phyloP scores from a whole-genome alignment of 495 filamentous ascomycete genomes.

The Penicillium silybi region DNA sequence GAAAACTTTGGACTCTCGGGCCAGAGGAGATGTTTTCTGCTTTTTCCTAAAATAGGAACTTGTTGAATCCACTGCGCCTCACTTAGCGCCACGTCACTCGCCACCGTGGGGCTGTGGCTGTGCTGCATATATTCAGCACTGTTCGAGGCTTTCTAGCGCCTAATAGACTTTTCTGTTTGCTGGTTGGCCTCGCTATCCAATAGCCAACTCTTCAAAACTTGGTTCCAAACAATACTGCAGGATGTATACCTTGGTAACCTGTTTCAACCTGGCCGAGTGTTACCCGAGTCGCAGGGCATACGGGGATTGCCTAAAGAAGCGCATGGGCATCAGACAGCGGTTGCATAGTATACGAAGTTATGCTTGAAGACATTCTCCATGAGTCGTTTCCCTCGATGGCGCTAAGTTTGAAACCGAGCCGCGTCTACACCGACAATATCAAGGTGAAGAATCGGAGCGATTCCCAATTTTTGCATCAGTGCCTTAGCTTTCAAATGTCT shows the following conservation, averaged over 20 bases:
- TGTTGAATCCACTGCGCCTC: slow-evolving; percentile 11
- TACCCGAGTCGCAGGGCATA: neutral
- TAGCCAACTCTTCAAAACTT: slow-evolving; percentile 1
- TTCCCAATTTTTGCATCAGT: neutral
- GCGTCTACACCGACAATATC: slow-evolving; percentile 6
- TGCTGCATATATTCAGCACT: neutral
- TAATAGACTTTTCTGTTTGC: neutral
- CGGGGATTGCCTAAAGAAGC: neutral
- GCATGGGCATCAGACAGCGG: neutral
- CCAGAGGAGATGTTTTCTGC: slow-evolving; percentile 2
- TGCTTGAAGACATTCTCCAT: slow-evolving; percentile 1
- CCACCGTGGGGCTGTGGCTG: slow-evolving; percentile 6
- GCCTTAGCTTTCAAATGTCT: neutral
- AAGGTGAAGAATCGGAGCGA: neutral
- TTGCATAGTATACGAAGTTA: neutral
- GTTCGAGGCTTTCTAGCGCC: slow-evolving; percentile 1
- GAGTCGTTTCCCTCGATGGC: slow-evolving; percentile 10
- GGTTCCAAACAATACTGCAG: slow-evolving; percentile 2
- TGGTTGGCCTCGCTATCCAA: slow-evolving; percentile 1
- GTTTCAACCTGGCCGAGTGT: neutral
- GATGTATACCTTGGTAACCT: neutral
- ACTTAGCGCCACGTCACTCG: slow-evolving; percentile 17
- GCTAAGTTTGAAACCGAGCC: slow-evolving; percentile 14
- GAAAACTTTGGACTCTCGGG: slow-evolving; percentile 1
- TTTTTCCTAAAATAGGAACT: slow-evolving; percentile 12